Percentiles rank a stretch among this genome's conserved stretches.
Conservation (phyloP, 2,329 filamentous ascomycete genomes). For the Aspergillus pseudotamarii region DNA sequence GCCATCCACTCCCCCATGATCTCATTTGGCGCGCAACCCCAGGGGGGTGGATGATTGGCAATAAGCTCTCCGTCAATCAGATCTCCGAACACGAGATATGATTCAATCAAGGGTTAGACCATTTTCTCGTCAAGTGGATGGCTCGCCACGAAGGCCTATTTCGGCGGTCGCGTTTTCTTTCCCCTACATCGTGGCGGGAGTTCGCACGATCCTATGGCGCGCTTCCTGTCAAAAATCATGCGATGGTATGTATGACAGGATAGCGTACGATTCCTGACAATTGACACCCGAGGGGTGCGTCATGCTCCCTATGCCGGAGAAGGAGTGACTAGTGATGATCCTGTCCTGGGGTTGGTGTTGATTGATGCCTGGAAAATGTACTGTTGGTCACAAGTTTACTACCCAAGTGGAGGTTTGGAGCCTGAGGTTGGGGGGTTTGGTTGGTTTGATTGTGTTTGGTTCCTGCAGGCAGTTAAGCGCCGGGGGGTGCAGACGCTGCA, state of each 20-base stretch:
- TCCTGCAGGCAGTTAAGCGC: slow-evolving; percentile 10
- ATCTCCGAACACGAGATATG: slow-evolving; percentile 7
- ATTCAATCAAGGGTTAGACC: slow-evolving; percentile 6
- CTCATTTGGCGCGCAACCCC: slow-evolving; percentile 6
- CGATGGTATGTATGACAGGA: slow-evolving; percentile 2
- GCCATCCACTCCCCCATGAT: slow-evolving; percentile 5
- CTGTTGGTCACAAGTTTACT: not conserved
- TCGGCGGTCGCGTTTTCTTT: slow-evolving; percentile 6
- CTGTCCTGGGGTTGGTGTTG: not conserved
- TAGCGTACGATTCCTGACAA: not conserved
- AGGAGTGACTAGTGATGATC: not conserved
- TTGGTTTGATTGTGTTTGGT: not conserved
- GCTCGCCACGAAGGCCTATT: slow-evolving; percentile 4
- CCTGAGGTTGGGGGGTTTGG: not conserved
- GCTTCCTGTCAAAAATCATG: slow-evolving; percentile 1
- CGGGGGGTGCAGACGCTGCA: not conserved
- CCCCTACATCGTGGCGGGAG: slow-evolving; percentile 1
- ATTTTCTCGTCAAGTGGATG: slow-evolving; percentile 6
- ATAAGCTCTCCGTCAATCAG: slow-evolving; percentile 6
- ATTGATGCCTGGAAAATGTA: not conserved
- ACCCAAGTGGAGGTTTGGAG: not conserved
- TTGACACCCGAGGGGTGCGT: not conserved
- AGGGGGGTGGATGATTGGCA: slow-evolving; percentile 5
- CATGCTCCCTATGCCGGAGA: not conserved
- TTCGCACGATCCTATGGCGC: not conserved